phyloP scores from a whole-genome alignment of 148 eudicot species.

The Silene uniflora region DNA sequence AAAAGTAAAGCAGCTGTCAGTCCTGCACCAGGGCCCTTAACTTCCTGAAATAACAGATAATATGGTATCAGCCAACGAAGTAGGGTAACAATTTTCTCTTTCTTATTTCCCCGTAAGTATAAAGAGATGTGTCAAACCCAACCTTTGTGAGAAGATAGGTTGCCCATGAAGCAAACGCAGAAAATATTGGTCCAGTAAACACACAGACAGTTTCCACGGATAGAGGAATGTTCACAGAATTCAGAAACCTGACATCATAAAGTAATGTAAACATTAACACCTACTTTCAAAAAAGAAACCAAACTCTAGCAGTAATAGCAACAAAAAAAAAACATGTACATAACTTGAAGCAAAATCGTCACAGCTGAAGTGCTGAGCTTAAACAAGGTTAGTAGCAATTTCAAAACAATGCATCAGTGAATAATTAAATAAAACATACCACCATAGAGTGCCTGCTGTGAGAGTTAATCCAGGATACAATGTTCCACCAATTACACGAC shows the following conservation, averaged over 20 bases:
- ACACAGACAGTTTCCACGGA: slow-evolving; percentile 99
- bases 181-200: slow-evolving; percentile 90
- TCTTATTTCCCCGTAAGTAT: not conserved
- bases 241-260: slow-evolving; percentile 57
- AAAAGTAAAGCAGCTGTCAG: slow-evolving; percentile 90
- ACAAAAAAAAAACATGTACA: not conserved
- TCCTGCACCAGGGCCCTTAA: slow-evolving; percentile 94
- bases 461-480: slow-evolving; percentile 94
- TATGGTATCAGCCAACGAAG: slow-evolving; percentile 14
- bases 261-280: not conserved
- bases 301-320: not conserved
- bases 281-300: not conserved
- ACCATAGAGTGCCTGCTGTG: slow-evolving; percentile 96
- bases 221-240: slow-evolving; percentile 85
- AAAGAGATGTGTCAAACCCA: slow-evolving; percentile 6
- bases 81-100: not conserved
- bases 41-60: slow-evolving; percentile 51
- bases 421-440: slow-evolving; percentile 44
- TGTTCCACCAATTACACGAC: slow-evolving; percentile 99
- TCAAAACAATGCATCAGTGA: not conserved
- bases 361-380: not conserved
- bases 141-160: slow-evolving; percentile 95
- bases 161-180: slow-evolving; percentile 95
- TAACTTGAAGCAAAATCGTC: not conserved
- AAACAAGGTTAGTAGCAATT: not conserved